These are phyloP conservation scores for Vigna hirtella DNA, from an alignment of 306 rosid genomes.

Conservation along the genomic window DNA sequence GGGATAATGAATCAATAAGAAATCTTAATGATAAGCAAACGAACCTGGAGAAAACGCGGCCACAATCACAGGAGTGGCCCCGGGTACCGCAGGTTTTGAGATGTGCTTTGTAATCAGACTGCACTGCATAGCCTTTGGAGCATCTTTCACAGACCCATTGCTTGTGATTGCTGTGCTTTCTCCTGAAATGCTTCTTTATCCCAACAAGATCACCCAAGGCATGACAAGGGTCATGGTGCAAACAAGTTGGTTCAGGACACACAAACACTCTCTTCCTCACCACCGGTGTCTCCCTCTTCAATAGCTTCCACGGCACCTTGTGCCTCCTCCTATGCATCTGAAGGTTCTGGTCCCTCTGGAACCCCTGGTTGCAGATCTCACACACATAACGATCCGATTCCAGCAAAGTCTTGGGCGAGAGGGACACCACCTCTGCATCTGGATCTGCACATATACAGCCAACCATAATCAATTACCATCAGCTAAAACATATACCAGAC, in stretches of 20 bases:
- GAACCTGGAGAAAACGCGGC: constrained; percentile 96
- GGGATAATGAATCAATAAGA: neutral
- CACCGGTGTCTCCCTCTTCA: constrained; percentile 87
- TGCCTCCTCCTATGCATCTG: constrained; percentile 98
- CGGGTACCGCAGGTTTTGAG: constrained; percentile 98
- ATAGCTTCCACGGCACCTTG: constrained; percentile 97
- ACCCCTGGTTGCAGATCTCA: constrained; percentile 99
- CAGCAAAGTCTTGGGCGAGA: constrained; percentile 88
- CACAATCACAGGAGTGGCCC: constrained; percentile 98
- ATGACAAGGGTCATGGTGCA: constrained; percentile 96
- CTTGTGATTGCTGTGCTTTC: constrained; percentile 93
- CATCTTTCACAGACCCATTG: constrained; percentile 97
- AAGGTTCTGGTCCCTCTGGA: constrained; percentile 98
- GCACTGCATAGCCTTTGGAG: constrained; percentile 94
- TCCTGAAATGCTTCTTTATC: constrained; percentile 90
- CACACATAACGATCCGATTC: constrained; percentile 99
- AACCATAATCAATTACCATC: neutral
- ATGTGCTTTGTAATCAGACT: constrained; percentile 96
- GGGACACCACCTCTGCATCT: constrained; percentile 98
- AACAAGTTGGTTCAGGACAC: constrained; percentile 91
- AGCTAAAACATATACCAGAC: neutral
- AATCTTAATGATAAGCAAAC: constrained; percentile 28
- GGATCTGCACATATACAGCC: constrained; percentile 63
- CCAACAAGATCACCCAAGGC: constrained; percentile 99
- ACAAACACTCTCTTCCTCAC: constrained; percentile 91